These are phyloP conservation scores for Hymenoscyphus fructigenus DNA, from an alignment of 2,329 filamentous ascomycete genomes.

Conservation along the genomic window DNA sequence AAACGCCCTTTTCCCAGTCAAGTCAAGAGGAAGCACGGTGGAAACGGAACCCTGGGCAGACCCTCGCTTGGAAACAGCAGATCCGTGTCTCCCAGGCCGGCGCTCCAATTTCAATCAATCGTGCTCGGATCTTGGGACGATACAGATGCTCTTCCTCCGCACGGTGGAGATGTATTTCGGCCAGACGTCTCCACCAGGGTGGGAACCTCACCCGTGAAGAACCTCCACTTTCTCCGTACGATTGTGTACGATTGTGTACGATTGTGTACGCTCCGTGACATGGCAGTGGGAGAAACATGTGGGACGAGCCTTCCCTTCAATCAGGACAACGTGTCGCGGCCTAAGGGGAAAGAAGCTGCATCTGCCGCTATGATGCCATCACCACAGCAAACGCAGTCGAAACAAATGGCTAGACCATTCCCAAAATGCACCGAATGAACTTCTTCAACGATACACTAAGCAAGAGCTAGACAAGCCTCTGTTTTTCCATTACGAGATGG, in stretches of 20 bases:
- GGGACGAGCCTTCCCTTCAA: background rate
- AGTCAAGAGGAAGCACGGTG: background rate
- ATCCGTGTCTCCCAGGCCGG: background rate
- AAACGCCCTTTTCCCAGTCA: background rate
- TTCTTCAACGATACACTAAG: background rate
- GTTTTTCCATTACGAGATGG: too few relatives aligned
- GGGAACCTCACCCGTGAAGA: background rate
- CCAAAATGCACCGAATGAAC: background rate
- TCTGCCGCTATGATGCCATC: background rate
- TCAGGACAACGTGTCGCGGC: background rate
- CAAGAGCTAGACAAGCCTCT: too few relatives aligned
- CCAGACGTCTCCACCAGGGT: background rate
- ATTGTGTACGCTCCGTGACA: background rate
- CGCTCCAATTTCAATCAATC: background rate
- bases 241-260: too few relatives aligned
- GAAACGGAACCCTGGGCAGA: background rate
- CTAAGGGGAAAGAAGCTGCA: background rate
- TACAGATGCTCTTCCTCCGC: background rate
- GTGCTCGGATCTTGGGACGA: slow-evolving; percentile 2
- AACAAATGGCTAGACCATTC: background rate
- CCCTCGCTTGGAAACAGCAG: background rate
- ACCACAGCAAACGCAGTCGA: background rate
- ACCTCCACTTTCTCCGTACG: background rate
- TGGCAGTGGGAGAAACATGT: background rate
- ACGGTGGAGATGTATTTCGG: background rate